Evolutionary conservation across 257 asterid genomes (phyloP), one percentile per base, ranked within the genome.

Genomic region (Henckelia pumila): DNA sequence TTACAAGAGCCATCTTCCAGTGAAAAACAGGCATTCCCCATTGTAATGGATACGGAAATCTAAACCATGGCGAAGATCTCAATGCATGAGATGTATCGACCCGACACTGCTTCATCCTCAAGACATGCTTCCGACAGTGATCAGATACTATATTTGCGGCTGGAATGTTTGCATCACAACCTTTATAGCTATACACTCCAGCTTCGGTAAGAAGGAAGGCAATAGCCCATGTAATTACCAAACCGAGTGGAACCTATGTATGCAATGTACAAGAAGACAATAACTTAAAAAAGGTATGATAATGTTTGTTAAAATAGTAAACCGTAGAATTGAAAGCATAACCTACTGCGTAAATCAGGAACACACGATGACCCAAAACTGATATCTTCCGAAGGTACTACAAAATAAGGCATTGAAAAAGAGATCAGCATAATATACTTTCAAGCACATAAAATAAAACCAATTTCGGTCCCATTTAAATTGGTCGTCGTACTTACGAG

Each of bases 361-460:
- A 94, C 56, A 89, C 80, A 9, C 98, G 97, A 80, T 94, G 99
- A 53, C 96, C 97, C 75, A 94, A 72, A 78, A 94, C 63, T 4
- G 99, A 89, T 76, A 91, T 76, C 75, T 88, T 94, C 24, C 98
- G 98, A 72, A 94, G 99, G 78, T 94, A 91, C 99, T 94, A 96
- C 89, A 87, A 63, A 68, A 65, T 53, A 64, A 75, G 58, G n/a
- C 67, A 32, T 58, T 28, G 33, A 77, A 7, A 64, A 67, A 29
- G 59, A 58, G 29, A 26, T 53, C 63, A 69, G 19, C 8, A 58
- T 20, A 33, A 56, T 17, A 61, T 21, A 22, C 66, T 47, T 57
- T 33, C 28, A 65, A 57, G 35, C 53, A 26, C 63, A 9, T 29
- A 62, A 67, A 44, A 64, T 50, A 53, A 25, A 53, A 63, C 40